phyloP scores from a whole-genome alignment of 768 basidiomycete species.

The Chlorophyllum brunneum region DNA sequence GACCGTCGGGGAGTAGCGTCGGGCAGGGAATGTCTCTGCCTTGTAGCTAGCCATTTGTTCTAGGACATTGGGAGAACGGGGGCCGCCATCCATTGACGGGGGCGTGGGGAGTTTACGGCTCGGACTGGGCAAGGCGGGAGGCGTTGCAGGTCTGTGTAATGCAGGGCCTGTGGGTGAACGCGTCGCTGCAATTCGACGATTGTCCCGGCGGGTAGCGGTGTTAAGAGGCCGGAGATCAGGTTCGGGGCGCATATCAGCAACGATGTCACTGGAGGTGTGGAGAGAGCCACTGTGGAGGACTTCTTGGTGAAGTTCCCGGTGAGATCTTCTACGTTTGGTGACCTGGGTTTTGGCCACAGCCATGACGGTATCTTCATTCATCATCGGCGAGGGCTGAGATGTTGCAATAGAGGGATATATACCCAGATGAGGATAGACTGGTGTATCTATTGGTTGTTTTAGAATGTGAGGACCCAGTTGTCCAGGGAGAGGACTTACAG shows the following conservation, averaged over 20 bases:
- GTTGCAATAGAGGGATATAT: background rate
- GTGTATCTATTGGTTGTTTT: background rate
- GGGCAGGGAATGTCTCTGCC: background rate
- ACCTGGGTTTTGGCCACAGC: background rate
- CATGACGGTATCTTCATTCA: background rate
- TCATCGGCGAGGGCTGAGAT: background rate
- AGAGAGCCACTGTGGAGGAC: background rate
- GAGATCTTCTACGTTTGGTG: background rate
- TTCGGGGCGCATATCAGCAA: background rate
- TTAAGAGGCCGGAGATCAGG: background rate
- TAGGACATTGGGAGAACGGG: background rate
- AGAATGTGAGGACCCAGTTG: background rate
- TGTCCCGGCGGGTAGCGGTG: background rate
- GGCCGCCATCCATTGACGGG: background rate
- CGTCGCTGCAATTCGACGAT: constrained; percentile 4
- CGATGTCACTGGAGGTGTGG: background rate
- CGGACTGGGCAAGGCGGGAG: constrained; percentile 7
- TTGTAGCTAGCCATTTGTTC: constrained; percentile 1
- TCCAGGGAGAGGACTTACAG: background rate
- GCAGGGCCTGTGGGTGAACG: constrained; percentile 10
- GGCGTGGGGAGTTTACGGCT: background rate
- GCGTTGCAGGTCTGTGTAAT: background rate
- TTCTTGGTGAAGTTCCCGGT: constrained; percentile 9
- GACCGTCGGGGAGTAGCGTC: background rate
- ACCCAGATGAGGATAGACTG: constrained; percentile 1